Evolutionary conservation across 805 yeast species (phyloP).

Genomic region (Isabelozyma rhagii): DNA sequence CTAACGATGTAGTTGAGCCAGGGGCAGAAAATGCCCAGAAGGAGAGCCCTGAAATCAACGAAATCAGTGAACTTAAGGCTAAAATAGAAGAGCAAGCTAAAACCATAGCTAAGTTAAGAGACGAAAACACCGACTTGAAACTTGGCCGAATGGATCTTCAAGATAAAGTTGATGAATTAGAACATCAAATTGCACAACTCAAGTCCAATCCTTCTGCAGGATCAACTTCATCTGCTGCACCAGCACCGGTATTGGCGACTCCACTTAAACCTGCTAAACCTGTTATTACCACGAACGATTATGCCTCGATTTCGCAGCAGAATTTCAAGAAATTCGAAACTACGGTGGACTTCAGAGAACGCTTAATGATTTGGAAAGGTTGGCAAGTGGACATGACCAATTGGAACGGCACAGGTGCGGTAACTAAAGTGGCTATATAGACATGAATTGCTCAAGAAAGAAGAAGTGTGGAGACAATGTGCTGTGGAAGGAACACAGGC

Average conservation of each 20-base stretch:
- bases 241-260: conserved; percentile 2
- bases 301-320: conserved; percentile 25
- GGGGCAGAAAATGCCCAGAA: background rate
- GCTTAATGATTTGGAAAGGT: conserved; percentile 69
- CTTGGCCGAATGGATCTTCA: conserved; percentile 35
- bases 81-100: conserved; percentile 28
- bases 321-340: conserved; percentile 9
- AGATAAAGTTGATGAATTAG: conserved; percentile 29
- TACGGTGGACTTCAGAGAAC: conserved; percentile 53
- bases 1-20: conserved; percentile 1
- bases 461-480: too few species aligned
- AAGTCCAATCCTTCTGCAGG: background rate
- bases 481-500: too few species aligned
- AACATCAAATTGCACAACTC: conserved; percentile 15
- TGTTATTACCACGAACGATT: conserved; percentile 24
- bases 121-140: conserved; percentile 42
- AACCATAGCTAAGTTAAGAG: conserved; percentile 35
- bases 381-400: conserved; percentile 85
- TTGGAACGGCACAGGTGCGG: conserved; percentile 70
- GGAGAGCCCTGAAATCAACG: background rate
- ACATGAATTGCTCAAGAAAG: background rate
- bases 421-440: conserved; percentile 28
- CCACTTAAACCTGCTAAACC: conserved; percentile 26
- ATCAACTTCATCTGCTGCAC: background rate
- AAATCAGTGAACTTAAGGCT: conserved; percentile 15